Evolutionary conservation across 257 asterid species (phyloP).

Genomic region (Solanum sitiens): DNA sequence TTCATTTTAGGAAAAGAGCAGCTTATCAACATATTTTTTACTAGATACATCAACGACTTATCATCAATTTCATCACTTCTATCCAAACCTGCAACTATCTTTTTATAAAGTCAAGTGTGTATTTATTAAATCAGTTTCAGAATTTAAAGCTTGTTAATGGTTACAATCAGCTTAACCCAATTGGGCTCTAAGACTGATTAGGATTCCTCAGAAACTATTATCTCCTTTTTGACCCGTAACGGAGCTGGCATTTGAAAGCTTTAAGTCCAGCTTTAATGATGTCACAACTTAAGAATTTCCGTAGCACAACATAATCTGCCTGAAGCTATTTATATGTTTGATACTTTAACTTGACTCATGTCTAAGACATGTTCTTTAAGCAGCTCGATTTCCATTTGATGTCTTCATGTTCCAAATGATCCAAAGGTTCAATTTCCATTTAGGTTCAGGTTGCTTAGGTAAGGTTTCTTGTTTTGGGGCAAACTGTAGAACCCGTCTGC

Average conservation of each 20-base stretch:
- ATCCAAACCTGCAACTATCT: background rate
- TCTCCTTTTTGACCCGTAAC: background rate
- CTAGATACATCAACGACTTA: background rate
- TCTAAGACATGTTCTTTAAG: background rate
- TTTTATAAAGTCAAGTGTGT: background rate
- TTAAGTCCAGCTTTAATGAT: background rate
- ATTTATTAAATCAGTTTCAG: background rate
- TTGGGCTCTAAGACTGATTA: background rate
- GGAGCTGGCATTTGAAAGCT: background rate
- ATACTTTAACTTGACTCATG: background rate
- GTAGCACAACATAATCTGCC: background rate
- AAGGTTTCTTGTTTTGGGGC: background rate
- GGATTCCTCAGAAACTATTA: background rate
- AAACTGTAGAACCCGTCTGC: background rate
- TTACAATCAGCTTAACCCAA: background rate
- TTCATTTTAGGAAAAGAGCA: background rate
- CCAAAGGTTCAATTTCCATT: background rate
- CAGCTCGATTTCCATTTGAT: background rate
- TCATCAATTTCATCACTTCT: background rate
- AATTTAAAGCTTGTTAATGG: background rate
- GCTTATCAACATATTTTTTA: background rate
- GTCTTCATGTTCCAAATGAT: background rate
- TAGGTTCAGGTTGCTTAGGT: background rate
- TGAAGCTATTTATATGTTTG: background rate
- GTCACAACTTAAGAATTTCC: background rate